Percentiles rank a stretch among this genome's conserved stretches.
Conservation (phyloP, 2,329 filamentous ascomycete genomes). For the Colletotrichum sp. region DNA sequence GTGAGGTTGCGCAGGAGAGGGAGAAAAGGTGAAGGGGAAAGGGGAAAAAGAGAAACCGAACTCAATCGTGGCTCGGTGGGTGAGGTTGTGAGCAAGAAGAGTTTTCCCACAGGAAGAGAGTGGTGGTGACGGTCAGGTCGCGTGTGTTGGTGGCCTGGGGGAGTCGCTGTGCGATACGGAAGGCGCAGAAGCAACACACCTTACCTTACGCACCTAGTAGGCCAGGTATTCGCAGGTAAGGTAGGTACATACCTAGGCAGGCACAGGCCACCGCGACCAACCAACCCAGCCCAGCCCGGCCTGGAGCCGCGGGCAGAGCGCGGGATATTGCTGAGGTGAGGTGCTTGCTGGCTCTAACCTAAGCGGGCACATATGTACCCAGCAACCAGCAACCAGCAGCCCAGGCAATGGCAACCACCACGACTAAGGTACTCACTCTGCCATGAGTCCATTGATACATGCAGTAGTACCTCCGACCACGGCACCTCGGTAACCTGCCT, state of each 20-base stretch:
- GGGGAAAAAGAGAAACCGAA: conserved; percentile 1
- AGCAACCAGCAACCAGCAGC: background rate
- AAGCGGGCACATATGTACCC: background rate
- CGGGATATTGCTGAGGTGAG: background rate
- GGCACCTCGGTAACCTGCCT: background rate
- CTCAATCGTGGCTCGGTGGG: conserved; percentile 8
- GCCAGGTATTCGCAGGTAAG: background rate
- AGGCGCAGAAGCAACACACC: conserved; percentile 2
- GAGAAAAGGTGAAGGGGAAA: background rate
- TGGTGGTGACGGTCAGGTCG: conserved; percentile 20
- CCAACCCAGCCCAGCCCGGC: background rate
- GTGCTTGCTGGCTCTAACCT: background rate
- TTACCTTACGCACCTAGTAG: background rate
- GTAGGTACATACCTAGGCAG: background rate
- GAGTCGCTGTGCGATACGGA: conserved; percentile 9
- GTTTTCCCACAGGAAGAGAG: conserved; percentile 7
- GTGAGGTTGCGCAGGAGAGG: background rate
- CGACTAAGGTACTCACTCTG: background rate
- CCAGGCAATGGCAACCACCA: background rate
- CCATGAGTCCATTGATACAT: background rate
- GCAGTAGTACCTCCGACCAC: background rate
- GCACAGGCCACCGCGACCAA: conserved; percentile 5
- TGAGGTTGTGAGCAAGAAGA: conserved; percentile 21
- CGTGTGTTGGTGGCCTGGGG: conserved; percentile 6
- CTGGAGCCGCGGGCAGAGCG: background rate